Evolutionary conservation across 306 rosid species (phyloP).

Genomic region (Vicia faba): DNA sequence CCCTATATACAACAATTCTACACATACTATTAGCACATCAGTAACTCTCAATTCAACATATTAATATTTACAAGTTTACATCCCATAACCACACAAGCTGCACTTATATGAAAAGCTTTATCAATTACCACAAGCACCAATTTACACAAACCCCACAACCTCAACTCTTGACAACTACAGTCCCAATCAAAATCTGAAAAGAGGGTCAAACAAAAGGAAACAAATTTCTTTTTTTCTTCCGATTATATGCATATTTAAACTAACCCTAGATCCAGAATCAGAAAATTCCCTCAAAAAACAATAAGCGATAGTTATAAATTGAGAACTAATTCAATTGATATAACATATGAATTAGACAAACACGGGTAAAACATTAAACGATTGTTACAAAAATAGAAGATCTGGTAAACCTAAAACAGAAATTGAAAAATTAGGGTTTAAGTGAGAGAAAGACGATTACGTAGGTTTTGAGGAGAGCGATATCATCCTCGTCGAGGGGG

Average conservation of each 20-base stretch:
- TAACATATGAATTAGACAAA: background rate
- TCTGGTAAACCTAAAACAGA: conserved; percentile 18
- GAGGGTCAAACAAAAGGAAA: background rate
- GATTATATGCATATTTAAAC: conserved; percentile 14
- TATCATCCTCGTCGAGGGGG: conserved; percentile 97
- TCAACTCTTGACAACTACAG: background rate
- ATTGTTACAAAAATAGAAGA: conserved; percentile 16
- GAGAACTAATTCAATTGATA: background rate
- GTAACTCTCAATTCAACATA: conserved; percentile 11
- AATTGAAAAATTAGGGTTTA: conserved; percentile 44
- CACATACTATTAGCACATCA: background rate
- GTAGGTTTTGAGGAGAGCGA: conserved; percentile 92
- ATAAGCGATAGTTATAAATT: background rate
- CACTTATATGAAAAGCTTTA: background rate
- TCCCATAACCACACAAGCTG: conserved; percentile 1
- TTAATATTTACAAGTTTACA: background rate
- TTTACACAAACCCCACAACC: conserved; percentile 26
- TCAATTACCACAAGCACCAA: background rate
- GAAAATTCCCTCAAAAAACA: background rate
- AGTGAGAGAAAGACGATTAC: conserved; percentile 41
- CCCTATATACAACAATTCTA: background rate
- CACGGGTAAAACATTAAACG: background rate
- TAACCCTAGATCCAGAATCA: conserved; percentile 23
- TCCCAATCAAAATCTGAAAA: background rate
- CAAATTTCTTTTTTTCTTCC: background rate